Conservation (phyloP, 1,284 basidiomycete genomes). For the Ustilago cynodontis region DNA sequence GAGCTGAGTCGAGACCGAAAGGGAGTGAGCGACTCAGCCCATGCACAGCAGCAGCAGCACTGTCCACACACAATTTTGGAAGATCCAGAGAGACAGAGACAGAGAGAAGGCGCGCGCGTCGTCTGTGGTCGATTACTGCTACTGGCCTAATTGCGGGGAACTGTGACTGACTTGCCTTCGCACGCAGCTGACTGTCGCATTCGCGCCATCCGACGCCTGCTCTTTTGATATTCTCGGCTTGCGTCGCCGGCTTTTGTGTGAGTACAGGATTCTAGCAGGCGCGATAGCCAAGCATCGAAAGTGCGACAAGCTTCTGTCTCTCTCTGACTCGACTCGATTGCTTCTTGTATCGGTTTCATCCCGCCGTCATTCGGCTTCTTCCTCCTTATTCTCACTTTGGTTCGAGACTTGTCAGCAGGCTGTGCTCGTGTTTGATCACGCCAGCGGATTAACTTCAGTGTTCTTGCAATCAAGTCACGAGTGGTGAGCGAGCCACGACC, state of each 20-base stretch:
- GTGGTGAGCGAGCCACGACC: too few species aligned
- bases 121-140: neutral
- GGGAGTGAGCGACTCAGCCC: conserved; percentile 1
- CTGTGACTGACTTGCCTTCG: neutral
- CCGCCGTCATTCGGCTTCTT: too few species aligned
- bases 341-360: neutral
- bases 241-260: too few species aligned
- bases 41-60: neutral
- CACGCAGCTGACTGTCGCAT: conserved; percentile 13
- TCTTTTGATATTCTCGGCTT: too few species aligned
- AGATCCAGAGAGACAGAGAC: neutral
- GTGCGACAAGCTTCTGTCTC: neutral
- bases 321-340: conserved; percentile 3
- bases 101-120: neutral
- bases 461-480: too few species aligned
- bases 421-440: too few species aligned
- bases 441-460: too few species aligned
- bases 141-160: neutral
- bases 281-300: neutral
- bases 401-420: too few species aligned
- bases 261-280: neutral
- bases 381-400: too few species aligned
- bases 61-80: neutral
- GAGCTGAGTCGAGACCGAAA: conserved; percentile 10
- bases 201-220: conserved; percentile 8